These are phyloP conservation scores for Begonia loranthoides DNA, from an alignment of 306 rosid species.

Conservation along the genomic window DNA sequence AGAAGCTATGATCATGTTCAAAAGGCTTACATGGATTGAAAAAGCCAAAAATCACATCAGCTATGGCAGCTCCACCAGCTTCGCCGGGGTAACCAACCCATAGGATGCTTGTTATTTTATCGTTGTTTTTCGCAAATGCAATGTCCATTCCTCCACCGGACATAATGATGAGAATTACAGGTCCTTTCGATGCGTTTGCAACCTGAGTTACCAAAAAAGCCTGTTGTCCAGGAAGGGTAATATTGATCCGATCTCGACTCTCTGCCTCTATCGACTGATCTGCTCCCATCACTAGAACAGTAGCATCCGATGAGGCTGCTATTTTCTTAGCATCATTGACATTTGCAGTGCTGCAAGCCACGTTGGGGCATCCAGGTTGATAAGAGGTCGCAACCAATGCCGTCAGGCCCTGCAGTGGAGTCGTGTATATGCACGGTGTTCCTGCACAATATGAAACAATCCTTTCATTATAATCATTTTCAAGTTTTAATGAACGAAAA, in stretches of 20 bases:
- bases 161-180: slow-evolving; percentile 84
- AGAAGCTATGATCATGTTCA: not conserved
- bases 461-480: too few species aligned
- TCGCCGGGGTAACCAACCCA: slow-evolving; percentile 99
- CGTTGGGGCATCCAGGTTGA: slow-evolving; percentile 60
- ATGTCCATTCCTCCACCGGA: slow-evolving; percentile 97
- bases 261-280: slow-evolving; percentile 78
- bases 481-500: too few species aligned
- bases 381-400: slow-evolving; percentile 52
- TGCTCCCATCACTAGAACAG: slow-evolving; percentile 66
- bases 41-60: slow-evolving; percentile 78
- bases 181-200: slow-evolving; percentile 77
- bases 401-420: slow-evolving; percentile 78
- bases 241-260: slow-evolving; percentile 58
- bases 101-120: slow-evolving; percentile 72
- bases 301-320: slow-evolving; percentile 90
- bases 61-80: slow-evolving; percentile 97
- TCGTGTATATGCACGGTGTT: slow-evolving; percentile 63
- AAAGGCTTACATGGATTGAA: slow-evolving; percentile 68
- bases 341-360: slow-evolving; percentile 50
- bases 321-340: slow-evolving; percentile 48
- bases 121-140: slow-evolving; percentile 59
- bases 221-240: slow-evolving; percentile 86
- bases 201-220: slow-evolving; percentile 51
- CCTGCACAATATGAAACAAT: slow-evolving; percentile 31